Conservation (phyloP, 1,284 basidiomycete genomes). For the Marasmius tenuissimus region DNA sequence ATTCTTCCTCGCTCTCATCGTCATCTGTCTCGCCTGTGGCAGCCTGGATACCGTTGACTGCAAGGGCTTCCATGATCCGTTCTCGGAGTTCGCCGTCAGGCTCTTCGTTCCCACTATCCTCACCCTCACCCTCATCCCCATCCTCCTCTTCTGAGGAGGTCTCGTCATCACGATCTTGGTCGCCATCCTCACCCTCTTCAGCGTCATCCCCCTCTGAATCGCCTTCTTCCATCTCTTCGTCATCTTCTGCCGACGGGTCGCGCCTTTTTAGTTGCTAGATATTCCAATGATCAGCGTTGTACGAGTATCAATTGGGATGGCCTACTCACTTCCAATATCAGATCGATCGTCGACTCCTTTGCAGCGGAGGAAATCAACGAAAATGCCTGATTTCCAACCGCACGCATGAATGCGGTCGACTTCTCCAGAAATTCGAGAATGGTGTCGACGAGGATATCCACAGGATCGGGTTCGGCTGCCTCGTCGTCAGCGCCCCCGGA, state of each 20-base stretch:
- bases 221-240: constrained; percentile 43
- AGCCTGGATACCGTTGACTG: constrained; percentile 69
- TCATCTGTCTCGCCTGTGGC: constrained; percentile 37
- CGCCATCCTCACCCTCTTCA: constrained; percentile 25
- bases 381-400: constrained; percentile 83
- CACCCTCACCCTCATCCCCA: constrained; percentile 40
- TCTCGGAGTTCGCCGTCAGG: constrained; percentile 71
- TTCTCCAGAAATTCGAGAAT: constrained; percentile 90
- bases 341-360: constrained; percentile 75
- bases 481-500: constrained; percentile 26
- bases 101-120: constrained; percentile 45
- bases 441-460: constrained; percentile 86
- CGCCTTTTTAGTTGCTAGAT: constrained; percentile 79
- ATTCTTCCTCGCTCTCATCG: constrained; percentile 51
- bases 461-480: constrained; percentile 47
- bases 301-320: background rate
- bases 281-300: background rate
- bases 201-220: constrained; percentile 42
- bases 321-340: constrained; percentile 77
- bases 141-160: constrained; percentile 24
- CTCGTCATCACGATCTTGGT: constrained; percentile 34
- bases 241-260: constrained; percentile 57
- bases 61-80: constrained; percentile 78
- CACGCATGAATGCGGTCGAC: constrained; percentile 80
- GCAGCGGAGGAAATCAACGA: constrained; percentile 71